phyloP scores from a whole-genome alignment of 345 rosid species.

The Carallia brachiata region DNA sequence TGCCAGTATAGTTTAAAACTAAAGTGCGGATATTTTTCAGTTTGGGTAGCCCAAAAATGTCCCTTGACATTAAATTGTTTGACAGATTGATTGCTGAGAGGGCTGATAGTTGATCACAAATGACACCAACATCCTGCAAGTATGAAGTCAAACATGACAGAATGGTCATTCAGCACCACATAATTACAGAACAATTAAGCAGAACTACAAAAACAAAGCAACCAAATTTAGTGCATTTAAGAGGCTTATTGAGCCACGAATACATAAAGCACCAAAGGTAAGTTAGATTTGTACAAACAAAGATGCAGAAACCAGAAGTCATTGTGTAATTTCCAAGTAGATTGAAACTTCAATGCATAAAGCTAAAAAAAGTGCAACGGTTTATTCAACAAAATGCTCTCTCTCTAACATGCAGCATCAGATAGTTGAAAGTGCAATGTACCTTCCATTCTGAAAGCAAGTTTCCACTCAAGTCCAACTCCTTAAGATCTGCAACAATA shows the following conservation, averaged over 20 bases:
- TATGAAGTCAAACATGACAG: slow-evolving; percentile 4
- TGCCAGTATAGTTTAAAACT: slow-evolving; percentile 69
- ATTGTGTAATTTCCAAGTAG: not conserved
- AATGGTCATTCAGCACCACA: not conserved
- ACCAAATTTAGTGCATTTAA: too few relatives aligned
- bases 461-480: slow-evolving; percentile 91
- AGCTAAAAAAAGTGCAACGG: not conserved
- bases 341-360: not conserved
- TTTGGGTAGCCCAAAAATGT: slow-evolving; percentile 42
- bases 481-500: slow-evolving; percentile 58
- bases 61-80: slow-evolving; percentile 52
- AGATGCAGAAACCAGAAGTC: too few relatives aligned
- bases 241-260: too few relatives aligned
- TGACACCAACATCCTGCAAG: slow-evolving; percentile 62
- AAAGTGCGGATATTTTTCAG: slow-evolving; percentile 57
- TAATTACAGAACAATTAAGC: not conserved
- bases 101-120: slow-evolving; percentile 66
- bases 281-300: too few relatives aligned
- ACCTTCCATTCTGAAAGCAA: slow-evolving; percentile 92
- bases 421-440: not conserved
- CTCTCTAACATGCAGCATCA: not conserved
- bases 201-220: not conserved
- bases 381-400: not conserved
- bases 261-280: too few relatives aligned
- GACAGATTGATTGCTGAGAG: slow-evolving; percentile 72